Evolutionary conservation across 176 grass and related monocot species (phyloP).

Genomic region (Poa annua): DNA sequence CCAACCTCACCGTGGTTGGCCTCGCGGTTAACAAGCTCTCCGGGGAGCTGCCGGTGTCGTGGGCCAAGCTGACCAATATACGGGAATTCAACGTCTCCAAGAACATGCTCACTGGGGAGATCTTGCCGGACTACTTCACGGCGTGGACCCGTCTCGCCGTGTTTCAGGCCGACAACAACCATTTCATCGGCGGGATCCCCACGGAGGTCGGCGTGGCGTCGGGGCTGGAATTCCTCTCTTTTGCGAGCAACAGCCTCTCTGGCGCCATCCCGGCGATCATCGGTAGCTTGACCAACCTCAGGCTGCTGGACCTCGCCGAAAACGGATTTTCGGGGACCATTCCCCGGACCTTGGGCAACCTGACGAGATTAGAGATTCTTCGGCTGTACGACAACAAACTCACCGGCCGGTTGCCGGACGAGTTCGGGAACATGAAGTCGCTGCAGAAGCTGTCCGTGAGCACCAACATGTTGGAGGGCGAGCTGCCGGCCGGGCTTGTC

Average conservation of each 20-base stretch:
- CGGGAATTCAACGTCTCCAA: conserved; percentile 66
- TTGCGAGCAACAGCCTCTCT: conserved; percentile 55
- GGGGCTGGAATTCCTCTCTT: conserved; percentile 47
- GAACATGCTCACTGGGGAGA: conserved; percentile 66
- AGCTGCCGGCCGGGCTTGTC: conserved; percentile 54
- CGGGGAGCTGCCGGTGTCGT: conserved; percentile 48
- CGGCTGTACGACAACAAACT: conserved; percentile 65
- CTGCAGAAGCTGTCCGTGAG: conserved; percentile 49
- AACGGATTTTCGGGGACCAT: conserved; percentile 55
- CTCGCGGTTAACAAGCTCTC: conserved; percentile 57
- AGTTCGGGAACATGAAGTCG: conserved; percentile 64
- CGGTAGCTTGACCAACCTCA: conserved; percentile 51
- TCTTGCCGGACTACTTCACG: conserved; percentile 54
- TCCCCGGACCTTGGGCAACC: conserved; percentile 56
- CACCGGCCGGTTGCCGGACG: conserved; percentile 54
- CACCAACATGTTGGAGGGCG: conserved; percentile 65
- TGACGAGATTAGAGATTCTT: conserved; percentile 46
- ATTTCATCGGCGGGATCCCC: conserved; percentile 54
- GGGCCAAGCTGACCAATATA: conserved; percentile 53
- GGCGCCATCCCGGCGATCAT: conserved; percentile 64
- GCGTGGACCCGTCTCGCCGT: conserved; percentile 64
- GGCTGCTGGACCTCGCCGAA: conserved; percentile 51
- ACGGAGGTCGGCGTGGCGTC: conserved; percentile 45
- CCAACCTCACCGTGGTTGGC: conserved; percentile 56
- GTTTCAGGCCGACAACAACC: conserved; percentile 68